Percentiles rank a stretch among this genome's conserved stretches.
Evolutionary conservation across 352 stramenopile genomes (phyloP).

Genomic region (Phytophthora multivora): DNA sequence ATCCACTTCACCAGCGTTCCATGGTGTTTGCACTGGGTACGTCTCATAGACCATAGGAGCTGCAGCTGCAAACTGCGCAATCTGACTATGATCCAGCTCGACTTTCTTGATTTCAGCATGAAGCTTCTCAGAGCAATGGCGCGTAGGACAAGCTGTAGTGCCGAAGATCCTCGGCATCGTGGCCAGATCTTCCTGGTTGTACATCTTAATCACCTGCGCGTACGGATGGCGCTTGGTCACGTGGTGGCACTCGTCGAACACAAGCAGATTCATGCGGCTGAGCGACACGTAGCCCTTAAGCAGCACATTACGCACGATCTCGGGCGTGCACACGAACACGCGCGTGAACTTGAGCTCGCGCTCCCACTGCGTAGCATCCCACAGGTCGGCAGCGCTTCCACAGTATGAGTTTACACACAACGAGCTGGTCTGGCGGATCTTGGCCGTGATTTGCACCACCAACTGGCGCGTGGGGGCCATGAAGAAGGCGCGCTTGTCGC

Average conservation of each 20-base stretch:
- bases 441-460: slow-evolving; percentile 79
- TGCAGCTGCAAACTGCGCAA: slow-evolving; percentile 62
- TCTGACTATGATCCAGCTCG: slow-evolving; percentile 58
- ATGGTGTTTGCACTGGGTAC: slow-evolving; percentile 49
- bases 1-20: slow-evolving; percentile 25
- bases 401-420: slow-evolving; percentile 63
- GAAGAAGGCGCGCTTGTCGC: slow-evolving; percentile 72
- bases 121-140: slow-evolving; percentile 73
- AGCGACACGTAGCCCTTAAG: slow-evolving; percentile 86
- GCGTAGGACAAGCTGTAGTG: slow-evolving; percentile 79
- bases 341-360: slow-evolving; percentile 55
- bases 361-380: slow-evolving; percentile 66
- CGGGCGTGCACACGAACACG: slow-evolving; percentile 89
- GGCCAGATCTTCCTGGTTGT: slow-evolving; percentile 40
- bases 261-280: slow-evolving; percentile 78
- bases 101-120: slow-evolving; percentile 76
- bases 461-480: slow-evolving; percentile 84
- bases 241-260: slow-evolving; percentile 93
- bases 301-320: slow-evolving; percentile 85
- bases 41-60: slow-evolving; percentile 70
- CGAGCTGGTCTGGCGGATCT: slow-evolving; percentile 68
- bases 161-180: slow-evolving; percentile 82
- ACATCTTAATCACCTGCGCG: slow-evolving; percentile 87
- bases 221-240: slow-evolving; percentile 90
- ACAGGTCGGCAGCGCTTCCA: slow-evolving; percentile 55